Evolutionary conservation across 768 basidiomycete species (phyloP), one percentile per base, ranked within the genome.

Genomic region (Pleurotus eryngii): DNA sequence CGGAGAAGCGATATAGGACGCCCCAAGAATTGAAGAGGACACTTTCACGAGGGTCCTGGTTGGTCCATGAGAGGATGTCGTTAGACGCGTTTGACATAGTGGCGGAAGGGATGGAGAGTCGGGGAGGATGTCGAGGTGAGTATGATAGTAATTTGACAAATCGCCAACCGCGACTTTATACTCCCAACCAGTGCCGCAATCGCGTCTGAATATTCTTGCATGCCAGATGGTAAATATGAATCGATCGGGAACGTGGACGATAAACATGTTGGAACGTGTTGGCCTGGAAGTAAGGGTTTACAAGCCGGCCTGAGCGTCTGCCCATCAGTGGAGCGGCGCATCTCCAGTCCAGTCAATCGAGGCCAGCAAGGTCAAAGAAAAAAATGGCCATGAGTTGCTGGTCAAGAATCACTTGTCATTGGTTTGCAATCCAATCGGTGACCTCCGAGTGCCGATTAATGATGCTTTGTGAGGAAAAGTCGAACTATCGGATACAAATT

Each of bases 11-110:
- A 73, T 92, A 92, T 61, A 89, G 76, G 55, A 90, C 79, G 58
- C 90, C 90, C 82, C 85, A 90, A 30, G 84, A 80, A 66, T 89
- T 90, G 75, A 92, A 93, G 58, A 94, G 79, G 51, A 83, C 77
- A 65, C 92, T 93, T 70, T 91, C 86, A 49, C 89, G 86, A 64
- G 89, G 87, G 71, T 93, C 90, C 64, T 87, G 85, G 72, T 87
- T 90, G 46, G 91, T 92, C 91, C 91, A 94, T 55, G 86, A 90
- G 69, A 92, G 82, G 49, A 90, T 77, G 59, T 92, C 89, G 71
- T 84, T 81, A 57, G 81, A 75, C 57, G 78, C 66, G 64, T 78
- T 72, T 47, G 80, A 67, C 59, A 67, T 64, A 48, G 60, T 60
- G 63, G 65, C 59, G 50, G 60, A 60, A 49, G 59, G 65, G 63